Evolutionary conservation across 192 early-diverging fungal species (phyloP), one percentile per base, ranked within the genome.

Genomic region (Entrophospora sp.): DNA sequence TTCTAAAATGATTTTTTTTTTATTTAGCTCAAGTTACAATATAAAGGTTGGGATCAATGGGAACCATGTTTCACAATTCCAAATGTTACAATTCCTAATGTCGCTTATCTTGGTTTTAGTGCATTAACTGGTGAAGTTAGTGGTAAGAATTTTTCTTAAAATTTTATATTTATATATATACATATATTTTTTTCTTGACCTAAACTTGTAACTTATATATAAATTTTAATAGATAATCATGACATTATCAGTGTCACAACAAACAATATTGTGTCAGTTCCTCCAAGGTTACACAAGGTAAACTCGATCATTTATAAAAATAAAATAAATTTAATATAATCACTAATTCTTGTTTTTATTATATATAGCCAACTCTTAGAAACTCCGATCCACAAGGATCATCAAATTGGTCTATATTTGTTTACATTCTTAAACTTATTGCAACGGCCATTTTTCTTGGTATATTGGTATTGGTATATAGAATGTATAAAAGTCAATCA

Each of bases 41-140:
- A 57, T 27, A 56, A 70, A 20, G 71, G 66, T 16, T 75, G 84
- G 62, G 86, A 87, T 34, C 74, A 78, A 56, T 97, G 88, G 87
- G 78, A 81, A 49, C 72, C 86, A 44, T 99, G 97, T 75, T 97
- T 99, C 73, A 86, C 80, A 8, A 75, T 85, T 24, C 65, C 74
- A 22, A 84, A 95, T 62, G 83, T 93, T 27, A 85, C 80, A n/a
- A 69, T 99, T 61, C 93, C 94, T 0, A 43, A 71, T n/a, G 61
- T 76, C 45, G 75, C 85, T 37, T 97, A 93, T 75, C 79, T 98
- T 46, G 95, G 95, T 5, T 98, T 97, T 77, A 83, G 90, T 34
- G 90, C 94, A 5, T 77, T 84, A 44, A 99, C 97, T 0, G 97
- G 97, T 62, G 95, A 91, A 60, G 85, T 95, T 38, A 80, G 81